Evolutionary conservation across 352 stramenopile genomes (phyloP), one percentile per base, ranked within the genome.

Genomic region (Phytopythium litorale): DNA sequence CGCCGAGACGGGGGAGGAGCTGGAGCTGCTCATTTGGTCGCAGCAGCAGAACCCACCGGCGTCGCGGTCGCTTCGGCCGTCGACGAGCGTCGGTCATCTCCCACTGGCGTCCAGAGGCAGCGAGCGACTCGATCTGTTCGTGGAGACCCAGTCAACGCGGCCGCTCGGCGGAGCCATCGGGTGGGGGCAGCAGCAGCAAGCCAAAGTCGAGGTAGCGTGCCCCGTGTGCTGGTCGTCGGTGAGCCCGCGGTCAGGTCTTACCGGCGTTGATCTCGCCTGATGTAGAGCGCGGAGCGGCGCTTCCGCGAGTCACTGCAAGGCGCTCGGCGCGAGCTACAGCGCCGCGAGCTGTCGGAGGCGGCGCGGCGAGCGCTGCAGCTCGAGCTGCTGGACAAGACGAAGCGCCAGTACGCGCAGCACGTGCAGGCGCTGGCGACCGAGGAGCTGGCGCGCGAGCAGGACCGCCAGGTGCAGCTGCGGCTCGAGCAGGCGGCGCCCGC

Each of bases 331-430:
- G 79, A 90, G 52, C 51, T 89, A 15, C 69, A 76, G 52, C 72
- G 79, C 19, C 70, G 65, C 21, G 70, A 77, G 23, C 63, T 92
- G 30, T 71, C 76, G 0, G 54, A 65, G 12, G 60, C 66, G 0
- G 62, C 62, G n/a, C 70, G 74, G 15, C 65, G 78, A 5, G 54
- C 55, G 13, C 60, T 89, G 7, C 71, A 86, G 28, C 65, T 78
- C 2, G 67, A 89, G 59, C 66, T 94, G 30, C 60, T 94, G 16
- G 76, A 94, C 35, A 80, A 77, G 58, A 89, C 83, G 66, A 91
- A 92, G 43, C 43, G 56, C 0, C 63, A 72, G 33, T 90, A 93
- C 56, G 70, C 66, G 8, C 64, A 73, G 49, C 82, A 91, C 48
- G 57, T 91, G 18, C 70, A 81, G 42, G 5, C 64, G 32, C 68